Evolutionary conservation across 257 asterid species (phyloP), one percentile per base, ranked within the genome.

Genomic region (Parsonsia alboflavescens): DNA sequence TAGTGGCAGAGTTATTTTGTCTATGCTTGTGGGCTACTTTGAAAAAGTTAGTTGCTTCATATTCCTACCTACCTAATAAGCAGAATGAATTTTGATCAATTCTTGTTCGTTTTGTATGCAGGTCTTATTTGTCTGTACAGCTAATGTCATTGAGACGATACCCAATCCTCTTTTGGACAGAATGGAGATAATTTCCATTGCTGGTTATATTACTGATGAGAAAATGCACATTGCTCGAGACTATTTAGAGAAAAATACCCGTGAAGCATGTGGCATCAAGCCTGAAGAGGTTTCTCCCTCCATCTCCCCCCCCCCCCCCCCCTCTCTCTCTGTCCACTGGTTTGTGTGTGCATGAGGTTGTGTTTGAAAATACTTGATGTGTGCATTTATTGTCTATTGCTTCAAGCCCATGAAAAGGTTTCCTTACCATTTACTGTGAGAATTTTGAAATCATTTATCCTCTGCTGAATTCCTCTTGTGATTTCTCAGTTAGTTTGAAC

Each of bases 91-190:
- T 6, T 65, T 70, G 42, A 36, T 41, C 26, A 11, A 9, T 65
- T 12, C 30, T 71, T 10, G 21, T 69, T 65, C 26, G 22, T 71
- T 58, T n/a, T 74, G 56, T 71, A 56, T 49, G 83, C 93, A 95
- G 99, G 99, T 95, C 78, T 86, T 92, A 80, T 95, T 95, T 82
- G 96, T 95, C 53, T 95, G 99, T 75, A 95, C 98, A 16, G 98
- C 97, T 52, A 95, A 95, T 88, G 97, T 95, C 49, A 78, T 90
- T 75, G 98, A 95, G 75, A 92, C 46, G 73, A 92, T 95, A 84
- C 98, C 99, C 48, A 87, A 79, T 85, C 99, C 99, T 50, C 93
- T 92, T 65, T 82, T 95, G 87, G 99, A 95, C 80, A 89, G 99
- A 85, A 95, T 95, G 99, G 99, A 95, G 83, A 96, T 92, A 73